Base-by-base conservation (phyloP, 495 filamentous ascomycete genomes). In the Immersiella caudata region DNA sequence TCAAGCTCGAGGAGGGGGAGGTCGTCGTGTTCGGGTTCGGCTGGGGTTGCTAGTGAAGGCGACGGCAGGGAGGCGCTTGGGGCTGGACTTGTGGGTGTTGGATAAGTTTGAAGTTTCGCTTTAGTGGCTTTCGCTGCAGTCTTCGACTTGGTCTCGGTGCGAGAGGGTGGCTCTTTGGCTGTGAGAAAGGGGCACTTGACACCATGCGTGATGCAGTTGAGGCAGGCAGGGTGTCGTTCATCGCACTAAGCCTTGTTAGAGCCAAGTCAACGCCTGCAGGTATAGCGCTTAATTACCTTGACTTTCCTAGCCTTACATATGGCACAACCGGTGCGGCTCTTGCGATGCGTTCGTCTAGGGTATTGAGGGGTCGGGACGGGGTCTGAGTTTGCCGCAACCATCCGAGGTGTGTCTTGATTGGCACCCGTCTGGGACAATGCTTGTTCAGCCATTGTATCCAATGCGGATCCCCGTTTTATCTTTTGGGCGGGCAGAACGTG, bases 181-280 rank as follows among this genome's bases (percentile, higher is more conserved):
- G 71, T 66, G 29, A 73, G 64, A 55, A 79, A 81, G 55, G 79
- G 77, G 57, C 80, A 82, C 46, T 72, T 62, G 24, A 79, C 75
- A 18, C 78, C 75, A 55, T 82, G 80, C 20, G 71, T 73, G 1
- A 79, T 74, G 67, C 80, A 82, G 70, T 82, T 82, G 49, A 76
- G 68, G 56, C 80, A 82, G 58, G 71, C 66, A 9, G 80, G 80
- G 35, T 80, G 77, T n/a, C 74, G 67, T 57, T 82, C 80, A 61
- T 81, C 80, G 64, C 80, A 82, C 79, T 80, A 33, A 0, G 1
- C 4, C 8, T 24, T 3, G 49, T 65, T 33, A 67, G 50, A 27
- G 7, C 8, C 1, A 11, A 26, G 8, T 26, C 11, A 2, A 33
- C 16, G 18, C 24, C 40, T 29, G 20, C 20, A 5, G 56, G 46